Percentiles rank a stretch among this genome's conserved stretches.
Evolutionary conservation across 768 basidiomycete species (phyloP).

Genomic region (Cytidiella melzeri): DNA sequence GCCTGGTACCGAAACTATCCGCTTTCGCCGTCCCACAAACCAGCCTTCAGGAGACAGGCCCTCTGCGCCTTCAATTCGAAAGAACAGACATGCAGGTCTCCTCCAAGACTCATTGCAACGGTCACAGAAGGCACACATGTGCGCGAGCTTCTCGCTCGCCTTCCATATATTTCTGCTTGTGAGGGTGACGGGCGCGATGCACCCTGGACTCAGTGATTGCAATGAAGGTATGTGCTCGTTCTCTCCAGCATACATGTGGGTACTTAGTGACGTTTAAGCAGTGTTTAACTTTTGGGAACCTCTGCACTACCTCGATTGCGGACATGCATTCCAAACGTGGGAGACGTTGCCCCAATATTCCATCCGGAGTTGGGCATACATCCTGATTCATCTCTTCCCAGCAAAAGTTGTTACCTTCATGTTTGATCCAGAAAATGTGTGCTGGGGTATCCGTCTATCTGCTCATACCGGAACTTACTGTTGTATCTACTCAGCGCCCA

Average conservation of each 20-base stretch:
- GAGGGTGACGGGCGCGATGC: constrained; percentile 85
- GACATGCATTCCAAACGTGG: constrained; percentile 96
- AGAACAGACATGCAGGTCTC: constrained; percentile 54
- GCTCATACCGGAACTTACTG: no score
- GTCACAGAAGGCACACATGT: constrained; percentile 73
- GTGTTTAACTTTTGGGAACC: constrained; percentile 99
- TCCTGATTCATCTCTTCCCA: constrained; percentile 71
- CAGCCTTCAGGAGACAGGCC: constrained; percentile 11
- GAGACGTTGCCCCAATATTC: constrained; percentile 87
- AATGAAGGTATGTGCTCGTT: constrained; percentile 74
- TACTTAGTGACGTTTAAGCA: constrained; percentile 25
- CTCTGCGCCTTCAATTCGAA: constrained; percentile 15
- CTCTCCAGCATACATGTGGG: background rate
- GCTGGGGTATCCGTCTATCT: no score
- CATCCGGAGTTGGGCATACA: constrained; percentile 94
- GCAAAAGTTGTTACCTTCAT: constrained; percentile 48
- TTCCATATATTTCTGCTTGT: constrained; percentile 78
- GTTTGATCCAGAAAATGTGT: constrained; percentile 68
- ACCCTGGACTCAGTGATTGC: constrained; percentile 90
- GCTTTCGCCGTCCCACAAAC: constrained; percentile 26
- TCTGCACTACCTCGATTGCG: constrained; percentile 82
- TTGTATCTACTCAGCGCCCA: constrained; percentile 52
- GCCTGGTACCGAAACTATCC: constrained; percentile 23
- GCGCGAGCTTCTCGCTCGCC: constrained; percentile 78
- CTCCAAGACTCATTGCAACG: constrained; percentile 78